Base-by-base conservation (phyloP, 176 grass and related monocot genomes). In the Musa acuminata region DNA sequence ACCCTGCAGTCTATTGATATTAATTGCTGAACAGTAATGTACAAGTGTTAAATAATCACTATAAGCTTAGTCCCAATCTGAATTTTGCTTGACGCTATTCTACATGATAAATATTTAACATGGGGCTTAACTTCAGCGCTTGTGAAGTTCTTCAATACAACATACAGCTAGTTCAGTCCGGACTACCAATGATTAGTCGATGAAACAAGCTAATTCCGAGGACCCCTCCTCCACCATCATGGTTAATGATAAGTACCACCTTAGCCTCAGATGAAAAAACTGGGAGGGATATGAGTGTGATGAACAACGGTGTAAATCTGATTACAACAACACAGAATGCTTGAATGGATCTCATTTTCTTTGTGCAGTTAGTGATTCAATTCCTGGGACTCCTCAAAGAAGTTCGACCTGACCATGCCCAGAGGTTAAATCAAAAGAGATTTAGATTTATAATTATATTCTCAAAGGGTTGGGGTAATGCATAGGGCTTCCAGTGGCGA, bases 401-500 rank as follows among this genome's bases (percentile, higher is more conserved):
- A 3, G 14, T 20, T n/a, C 4, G 16, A 8, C 57, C 57, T n/a
- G 57, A 60, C 14, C 2, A 14, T 60, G 57, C 57, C 57, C 57
- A 60, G 57, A 0, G n/a, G 19, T 19, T 19, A 60, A 60, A n/a
- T 14, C 17, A 60, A 60, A 60, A 8, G 9, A 68, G 25, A 68
- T 16, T 29, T 13, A 73, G 35, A 43, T 43, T 43, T 43, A 43
- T 11, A 6, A 43, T 43, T 53, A 23, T 59, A 23, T 53, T 52
- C 48, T 60, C 43, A 16, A 65, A 12, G 3, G 75, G 48, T 49
- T 77, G 64, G 17, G 48, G 75, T 65, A 65, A 64, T 53, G 21
- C 11, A 77, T 53, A 24, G 20, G 19, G 75, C 59, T 77, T 63
- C 58, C n/a, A n/a, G n/a, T n/a, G n/a, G n/a, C n/a, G n/a, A n/a